These are phyloP conservation scores for Lepraria neglecta DNA, from an alignment of 495 filamentous ascomycete genomes.

Conservation along the genomic window DNA sequence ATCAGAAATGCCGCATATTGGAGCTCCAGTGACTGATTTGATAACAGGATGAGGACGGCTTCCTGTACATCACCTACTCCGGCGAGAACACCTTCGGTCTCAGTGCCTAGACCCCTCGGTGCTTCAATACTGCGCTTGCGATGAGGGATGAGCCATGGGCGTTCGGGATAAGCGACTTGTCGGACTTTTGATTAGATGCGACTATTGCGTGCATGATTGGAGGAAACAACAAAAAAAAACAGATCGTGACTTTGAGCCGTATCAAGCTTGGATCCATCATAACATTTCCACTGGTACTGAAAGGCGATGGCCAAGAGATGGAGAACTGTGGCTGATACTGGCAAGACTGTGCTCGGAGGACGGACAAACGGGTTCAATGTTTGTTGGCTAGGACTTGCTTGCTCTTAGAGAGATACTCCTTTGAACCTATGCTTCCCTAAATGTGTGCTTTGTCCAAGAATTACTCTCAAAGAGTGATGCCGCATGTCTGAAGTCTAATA, in stretches of 20 bases:
- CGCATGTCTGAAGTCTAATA: not conserved
- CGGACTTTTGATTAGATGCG: constrained; percentile 11
- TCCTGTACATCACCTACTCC: constrained; percentile 61
- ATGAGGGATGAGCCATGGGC: constrained; percentile 17
- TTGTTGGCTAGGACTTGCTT: constrained; percentile 4
- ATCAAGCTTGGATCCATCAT: not conserved
- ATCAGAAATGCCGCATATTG: not conserved
- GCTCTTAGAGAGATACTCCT: constrained; percentile 6
- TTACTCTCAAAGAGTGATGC: not conserved
- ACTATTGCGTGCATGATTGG: constrained; percentile 3
- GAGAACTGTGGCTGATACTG: not conserved
- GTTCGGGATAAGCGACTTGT: constrained; percentile 8
- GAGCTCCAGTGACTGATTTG: not conserved
- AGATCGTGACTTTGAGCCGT: not conserved
- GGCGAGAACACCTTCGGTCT: constrained; percentile 98
- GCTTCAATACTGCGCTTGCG: not conserved
- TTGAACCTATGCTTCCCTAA: not conserved
- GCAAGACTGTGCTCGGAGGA: constrained; percentile 11
- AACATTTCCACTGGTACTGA: constrained; percentile 11
- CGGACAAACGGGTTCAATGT: not conserved
- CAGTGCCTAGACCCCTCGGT: constrained; percentile 11
- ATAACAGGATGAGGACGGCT: constrained; percentile 46
- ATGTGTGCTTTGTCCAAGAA: not conserved
- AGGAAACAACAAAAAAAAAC: not conserved
- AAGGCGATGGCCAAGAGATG: constrained; percentile 6